Conservation (phyloP, 805 yeast genomes). For the Metschnikowia noctiluminum region DNA sequence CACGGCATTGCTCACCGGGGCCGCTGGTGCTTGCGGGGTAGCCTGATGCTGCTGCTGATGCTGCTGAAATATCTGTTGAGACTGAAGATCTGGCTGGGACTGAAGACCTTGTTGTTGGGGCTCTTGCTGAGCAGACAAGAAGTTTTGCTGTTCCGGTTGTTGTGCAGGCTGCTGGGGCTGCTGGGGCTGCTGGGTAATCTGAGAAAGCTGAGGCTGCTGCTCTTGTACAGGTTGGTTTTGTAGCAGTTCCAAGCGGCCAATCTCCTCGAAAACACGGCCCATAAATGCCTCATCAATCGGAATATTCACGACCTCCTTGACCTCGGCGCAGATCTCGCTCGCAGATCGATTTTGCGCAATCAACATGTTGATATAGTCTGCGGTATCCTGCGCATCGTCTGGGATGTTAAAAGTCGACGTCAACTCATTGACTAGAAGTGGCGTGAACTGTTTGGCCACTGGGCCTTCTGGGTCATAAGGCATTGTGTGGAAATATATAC, state of each 20-base stretch:
- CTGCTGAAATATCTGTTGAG: no score
- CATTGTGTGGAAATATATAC: constrained; percentile 14
- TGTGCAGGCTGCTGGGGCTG: neutral
- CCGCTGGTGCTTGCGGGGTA: no score
- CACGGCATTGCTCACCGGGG: neutral
- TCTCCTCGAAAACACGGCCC: constrained; percentile 54
- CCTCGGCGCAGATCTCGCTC: constrained; percentile 57
- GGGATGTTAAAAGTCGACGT: constrained; percentile 31
- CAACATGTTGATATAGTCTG: constrained; percentile 70
- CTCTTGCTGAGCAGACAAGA: no score
- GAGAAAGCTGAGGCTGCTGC: constrained; percentile 10
- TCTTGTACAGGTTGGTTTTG: constrained; percentile 8
- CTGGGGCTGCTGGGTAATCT: neutral
- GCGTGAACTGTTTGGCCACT: constrained; percentile 34
- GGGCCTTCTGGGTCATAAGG: constrained; percentile 40
- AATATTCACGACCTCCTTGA: constrained; percentile 58
- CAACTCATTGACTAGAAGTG: constrained; percentile 34
- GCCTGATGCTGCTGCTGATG: no score
- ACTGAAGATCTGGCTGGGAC: neutral
- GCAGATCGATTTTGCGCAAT: constrained; percentile 66
- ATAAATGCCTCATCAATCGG: constrained; percentile 58
- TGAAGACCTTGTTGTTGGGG: neutral
- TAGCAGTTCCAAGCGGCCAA: constrained; percentile 25
- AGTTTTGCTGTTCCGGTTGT: no score
- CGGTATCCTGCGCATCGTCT: constrained; percentile 41